Conservation (phyloP, 495 filamentous ascomycete species). For the Jackrogersella multiformis region DNA sequence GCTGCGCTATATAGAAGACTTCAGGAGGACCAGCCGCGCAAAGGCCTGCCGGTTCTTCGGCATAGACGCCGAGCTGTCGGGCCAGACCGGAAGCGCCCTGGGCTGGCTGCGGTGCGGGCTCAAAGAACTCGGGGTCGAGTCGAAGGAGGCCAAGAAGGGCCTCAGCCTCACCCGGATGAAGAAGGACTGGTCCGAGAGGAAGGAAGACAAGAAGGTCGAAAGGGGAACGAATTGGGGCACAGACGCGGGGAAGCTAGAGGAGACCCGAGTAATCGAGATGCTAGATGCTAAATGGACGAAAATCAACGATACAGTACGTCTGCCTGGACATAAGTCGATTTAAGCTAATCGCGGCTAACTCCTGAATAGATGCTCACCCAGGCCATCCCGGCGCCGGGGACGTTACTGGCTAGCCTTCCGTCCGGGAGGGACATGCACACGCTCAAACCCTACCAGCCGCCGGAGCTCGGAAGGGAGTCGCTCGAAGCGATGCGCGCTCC, state of each 20-base stretch:
- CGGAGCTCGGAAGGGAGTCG: slow-evolving; percentile 63
- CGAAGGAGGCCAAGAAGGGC: slow-evolving; percentile 55
- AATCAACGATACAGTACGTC: slow-evolving; percentile 91
- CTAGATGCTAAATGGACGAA: slow-evolving; percentile 89
- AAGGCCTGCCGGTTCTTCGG: slow-evolving; percentile 90
- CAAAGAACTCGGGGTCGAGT: slow-evolving; percentile 70
- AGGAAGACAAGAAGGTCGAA: slow-evolving; percentile 74
- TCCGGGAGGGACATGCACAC: slow-evolving; percentile 87
- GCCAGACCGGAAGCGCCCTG: slow-evolving; percentile 81
- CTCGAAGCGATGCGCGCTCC: slow-evolving; percentile 62
- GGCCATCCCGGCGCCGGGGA: slow-evolving; percentile 71
- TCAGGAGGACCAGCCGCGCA: slow-evolving; percentile 76
- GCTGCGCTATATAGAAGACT: slow-evolving; percentile 74
- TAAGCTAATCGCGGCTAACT: background rate
- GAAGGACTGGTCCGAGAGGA: slow-evolving; percentile 73
- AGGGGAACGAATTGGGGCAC: slow-evolving; percentile 77
- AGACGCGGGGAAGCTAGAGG: slow-evolving; percentile 85
- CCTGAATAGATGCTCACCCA: slow-evolving; percentile 79
- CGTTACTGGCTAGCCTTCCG: slow-evolving; percentile 78
- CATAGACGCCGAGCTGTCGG: slow-evolving; percentile 84
- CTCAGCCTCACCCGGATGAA: slow-evolving; percentile 72
- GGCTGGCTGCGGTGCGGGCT: slow-evolving; percentile 82
- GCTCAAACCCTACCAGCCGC: slow-evolving; percentile 66
- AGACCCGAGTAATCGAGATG: slow-evolving; percentile 85
- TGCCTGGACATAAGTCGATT: slow-evolving; percentile 20